Evolutionary conservation across 2,329 filamentous ascomycete genomes (phyloP), one percentile per base, ranked within the genome.

Genomic region (Diaporthe sp.): DNA sequence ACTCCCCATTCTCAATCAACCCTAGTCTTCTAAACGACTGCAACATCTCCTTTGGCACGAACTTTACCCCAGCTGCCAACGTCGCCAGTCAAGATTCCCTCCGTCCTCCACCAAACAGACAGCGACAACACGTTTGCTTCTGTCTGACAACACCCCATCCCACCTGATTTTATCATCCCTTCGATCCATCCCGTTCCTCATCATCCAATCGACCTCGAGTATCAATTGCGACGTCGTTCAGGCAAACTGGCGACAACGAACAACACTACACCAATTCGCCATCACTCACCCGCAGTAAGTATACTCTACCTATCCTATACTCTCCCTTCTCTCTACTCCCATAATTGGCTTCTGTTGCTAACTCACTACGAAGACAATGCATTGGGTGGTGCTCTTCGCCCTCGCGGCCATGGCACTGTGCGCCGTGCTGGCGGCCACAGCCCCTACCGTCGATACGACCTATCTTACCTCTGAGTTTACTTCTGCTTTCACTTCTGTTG

Each of bases 161-260:
- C 22, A 20, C 22, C 13, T 34, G 12, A 8, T 15, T 20, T 39
- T 25, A 68, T 7, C 47, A 13, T 5, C 13, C 22, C 47, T 10
- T 51, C 47, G 15, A 53, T 25, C 22, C 22, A 28, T 49, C n/a
- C 42, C 42, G n/a, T 44, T 67, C 17, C 39, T 49, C 8, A 12
- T 34, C 17, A 67, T 49, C 12, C 42, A 67, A 49, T n/a, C 42
- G 28, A 67, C 20, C 61, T 49, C 17, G 17, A n/a, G 28, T 22
- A 34, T 31, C 61, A n/a, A 44, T 10, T 49, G 17, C 61, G 22
- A 10, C 28, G 31, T 44, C 28, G 47, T 25, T 53, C 22, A 39
- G n/a, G n/a, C 65, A 39, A 68, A 20, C 65, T 53, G 65, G 31
- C 65, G 31, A 53, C 22, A 39, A 53, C 31, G 53, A 39, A 68